Evolutionary conservation across 2,329 filamentous ascomycete species (phyloP).

Genomic region (Ophiocordyceps camponoti-saundersi): DNA sequence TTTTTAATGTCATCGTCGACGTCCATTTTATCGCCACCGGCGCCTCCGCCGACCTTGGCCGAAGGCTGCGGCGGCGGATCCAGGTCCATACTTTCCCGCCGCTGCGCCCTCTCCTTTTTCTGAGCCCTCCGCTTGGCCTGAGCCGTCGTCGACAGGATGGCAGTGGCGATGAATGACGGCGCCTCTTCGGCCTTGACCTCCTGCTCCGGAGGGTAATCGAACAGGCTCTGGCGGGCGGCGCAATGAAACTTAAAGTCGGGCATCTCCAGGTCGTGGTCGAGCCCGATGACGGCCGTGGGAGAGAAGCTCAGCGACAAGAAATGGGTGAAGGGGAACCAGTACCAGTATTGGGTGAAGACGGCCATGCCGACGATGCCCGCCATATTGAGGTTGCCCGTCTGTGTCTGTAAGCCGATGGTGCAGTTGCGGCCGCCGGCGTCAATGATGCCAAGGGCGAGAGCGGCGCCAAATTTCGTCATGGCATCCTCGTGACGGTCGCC

Average conservation of each 20-base stretch:
- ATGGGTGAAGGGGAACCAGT: conserved; percentile 98
- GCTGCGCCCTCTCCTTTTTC: conserved; percentile 80
- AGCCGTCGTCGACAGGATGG: conserved; percentile 88
- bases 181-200: conserved; percentile 91
- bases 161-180: conserved; percentile 84
- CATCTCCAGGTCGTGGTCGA: conserved; percentile 86
- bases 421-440: conserved; percentile 97
- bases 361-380: conserved; percentile 94
- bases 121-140: conserved; percentile 91
- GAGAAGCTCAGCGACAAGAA: conserved; percentile 92
- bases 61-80: conserved; percentile 47
- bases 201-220: conserved; percentile 94
- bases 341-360: conserved; percentile 99
- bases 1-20: conserved; percentile 48
- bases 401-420: conserved; percentile 92
- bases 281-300: conserved; percentile 88
- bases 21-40: conserved; percentile 80
- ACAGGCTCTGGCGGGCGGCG: conserved; percentile 83
- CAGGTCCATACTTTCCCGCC: conserved; percentile 89
- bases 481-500: conserved; percentile 93
- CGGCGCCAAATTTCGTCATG: conserved; percentile 97
- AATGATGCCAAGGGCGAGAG: conserved; percentile 88
- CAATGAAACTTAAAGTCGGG: conserved; percentile 92
- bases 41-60: conserved; percentile 36
- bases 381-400: conserved; percentile 98